Conservation (phyloP, 1,284 basidiomycete genomes). For the Bjerkandera adusta region DNA sequence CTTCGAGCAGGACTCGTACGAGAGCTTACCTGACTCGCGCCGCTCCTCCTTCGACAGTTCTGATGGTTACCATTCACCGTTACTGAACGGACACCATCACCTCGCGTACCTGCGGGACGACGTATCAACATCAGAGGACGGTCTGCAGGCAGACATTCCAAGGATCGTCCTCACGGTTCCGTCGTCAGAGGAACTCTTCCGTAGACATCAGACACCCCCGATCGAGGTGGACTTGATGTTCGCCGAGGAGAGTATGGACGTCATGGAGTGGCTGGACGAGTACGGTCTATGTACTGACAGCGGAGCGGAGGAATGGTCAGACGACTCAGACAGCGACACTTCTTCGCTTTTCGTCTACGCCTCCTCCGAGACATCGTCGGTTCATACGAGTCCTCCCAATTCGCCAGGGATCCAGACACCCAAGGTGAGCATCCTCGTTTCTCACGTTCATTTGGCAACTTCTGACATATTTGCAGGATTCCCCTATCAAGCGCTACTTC, state of each 20-base stretch:
- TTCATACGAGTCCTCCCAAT: constrained; percentile 11
- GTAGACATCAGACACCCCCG: too few species aligned
- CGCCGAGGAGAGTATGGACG: constrained; percentile 16
- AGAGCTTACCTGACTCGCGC: neutral
- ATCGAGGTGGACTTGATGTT: too few species aligned
- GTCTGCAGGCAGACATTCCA: constrained; percentile 11
- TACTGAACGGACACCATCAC: neutral
- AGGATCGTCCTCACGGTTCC: constrained; percentile 26
- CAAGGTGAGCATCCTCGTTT: neutral
- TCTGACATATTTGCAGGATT: neutral
- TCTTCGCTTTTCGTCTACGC: constrained; percentile 6
- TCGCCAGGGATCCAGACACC: constrained; percentile 3
- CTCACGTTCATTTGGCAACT: neutral
- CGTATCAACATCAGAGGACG: neutral
- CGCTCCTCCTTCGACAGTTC: neutral
- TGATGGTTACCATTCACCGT: neutral
- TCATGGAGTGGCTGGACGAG: constrained; percentile 22
- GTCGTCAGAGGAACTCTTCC: constrained; percentile 20
- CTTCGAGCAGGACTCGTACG: neutral
- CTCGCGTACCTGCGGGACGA: neutral
- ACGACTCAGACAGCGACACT: constrained; percentile 11
- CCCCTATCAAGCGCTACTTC: constrained; percentile 3
- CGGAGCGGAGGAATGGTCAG: constrained; percentile 19
- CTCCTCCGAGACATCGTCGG: constrained; percentile 7
- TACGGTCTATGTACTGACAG: constrained; percentile 24